These are phyloP conservation scores for Wickerhamomyces mucosus DNA, from an alignment of 805 yeast species.

Conservation along the genomic window DNA sequence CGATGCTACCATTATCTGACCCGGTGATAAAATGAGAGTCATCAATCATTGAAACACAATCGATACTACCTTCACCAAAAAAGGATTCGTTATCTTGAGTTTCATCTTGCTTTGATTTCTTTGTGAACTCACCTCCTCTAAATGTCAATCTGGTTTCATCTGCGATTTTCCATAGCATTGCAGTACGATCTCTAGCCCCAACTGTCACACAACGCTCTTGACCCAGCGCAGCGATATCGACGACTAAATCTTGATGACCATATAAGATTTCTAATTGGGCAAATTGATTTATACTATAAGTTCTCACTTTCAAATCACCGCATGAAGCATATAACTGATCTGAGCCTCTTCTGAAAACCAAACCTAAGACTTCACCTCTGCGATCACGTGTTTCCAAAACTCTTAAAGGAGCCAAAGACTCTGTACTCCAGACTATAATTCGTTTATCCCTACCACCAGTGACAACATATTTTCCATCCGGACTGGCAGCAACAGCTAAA, in stretches of 20 bases:
- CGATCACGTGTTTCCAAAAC: conserved; percentile 69
- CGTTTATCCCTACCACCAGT: conserved; percentile 86
- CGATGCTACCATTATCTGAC: conserved; percentile 83
- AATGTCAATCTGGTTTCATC: conserved; percentile 92
- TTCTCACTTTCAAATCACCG: conserved; percentile 84
- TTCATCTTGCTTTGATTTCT: conserved; percentile 22
- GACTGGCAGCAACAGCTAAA: conserved; percentile 69
- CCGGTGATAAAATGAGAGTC: conserved; percentile 92
- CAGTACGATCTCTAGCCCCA: conserved; percentile 91
- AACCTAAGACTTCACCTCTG: conserved; percentile 60
- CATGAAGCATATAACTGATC: conserved; percentile 89
- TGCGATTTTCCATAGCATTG: conserved; percentile 92
- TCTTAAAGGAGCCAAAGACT: conserved; percentile 63
- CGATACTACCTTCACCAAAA: conserved; percentile 79
- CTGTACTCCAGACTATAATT: conserved; percentile 79
- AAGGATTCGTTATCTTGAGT: conserved; percentile 25
- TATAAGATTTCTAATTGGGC: conserved; percentile 85
- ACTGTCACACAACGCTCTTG: conserved; percentile 93
- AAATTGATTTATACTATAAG: conserved; percentile 75
- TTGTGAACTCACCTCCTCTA: conserved; percentile 69
- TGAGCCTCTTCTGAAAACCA: conserved; percentile 69
- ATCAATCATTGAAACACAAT: conserved; percentile 84
- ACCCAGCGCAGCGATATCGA: conserved; percentile 70
- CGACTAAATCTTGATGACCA: conserved; percentile 90
- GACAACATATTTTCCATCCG: conserved; percentile 81